Evolutionary conservation across 257 asterid genomes (phyloP).

Genomic region (Orobanche coerulescens): DNA sequence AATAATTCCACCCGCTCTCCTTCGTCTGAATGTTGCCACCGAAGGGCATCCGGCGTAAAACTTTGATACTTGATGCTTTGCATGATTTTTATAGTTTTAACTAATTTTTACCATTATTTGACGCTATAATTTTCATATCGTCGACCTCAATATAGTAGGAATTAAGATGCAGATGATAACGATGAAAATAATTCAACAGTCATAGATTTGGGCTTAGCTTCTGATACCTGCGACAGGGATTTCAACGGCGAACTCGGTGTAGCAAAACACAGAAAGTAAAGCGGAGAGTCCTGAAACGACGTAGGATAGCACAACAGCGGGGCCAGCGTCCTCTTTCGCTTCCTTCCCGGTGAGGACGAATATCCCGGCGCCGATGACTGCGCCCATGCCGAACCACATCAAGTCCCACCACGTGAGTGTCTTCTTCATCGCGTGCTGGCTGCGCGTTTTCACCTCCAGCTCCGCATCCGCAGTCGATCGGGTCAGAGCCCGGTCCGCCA

Average conservation of each 20-base stretch:
- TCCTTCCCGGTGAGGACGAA: constrained; percentile 58
- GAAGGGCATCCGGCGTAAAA: too few relatives aligned
- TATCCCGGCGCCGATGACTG: constrained; percentile 60
- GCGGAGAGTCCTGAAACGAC: constrained; percentile 72
- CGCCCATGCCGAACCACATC: constrained; percentile 75
- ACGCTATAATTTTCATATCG: too few relatives aligned
- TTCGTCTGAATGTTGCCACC: too few relatives aligned
- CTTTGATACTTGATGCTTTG: too few relatives aligned
- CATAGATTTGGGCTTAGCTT: neutral
- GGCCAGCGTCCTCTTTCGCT: constrained; percentile 43
- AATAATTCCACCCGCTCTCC: too few relatives aligned
- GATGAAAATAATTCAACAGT: too few relatives aligned
- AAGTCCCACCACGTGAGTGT: constrained; percentile 63
- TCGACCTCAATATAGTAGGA: too few relatives aligned
- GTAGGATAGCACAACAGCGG: constrained; percentile 58
- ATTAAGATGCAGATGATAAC: too few relatives aligned
- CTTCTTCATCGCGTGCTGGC: constrained; percentile 48
- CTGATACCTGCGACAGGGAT: constrained; percentile 61
- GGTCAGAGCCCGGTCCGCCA: constrained; percentile 37
- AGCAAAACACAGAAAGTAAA: constrained; percentile 76
- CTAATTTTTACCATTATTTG: too few relatives aligned
- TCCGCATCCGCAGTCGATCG: constrained; percentile 43
- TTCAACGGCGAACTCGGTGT: constrained; percentile 82
- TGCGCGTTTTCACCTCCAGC: constrained; percentile 44
- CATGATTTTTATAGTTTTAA: too few relatives aligned